phyloP scores from a whole-genome alignment of 345 rosid genomes.

The Rhodamnia rubescens region DNA sequence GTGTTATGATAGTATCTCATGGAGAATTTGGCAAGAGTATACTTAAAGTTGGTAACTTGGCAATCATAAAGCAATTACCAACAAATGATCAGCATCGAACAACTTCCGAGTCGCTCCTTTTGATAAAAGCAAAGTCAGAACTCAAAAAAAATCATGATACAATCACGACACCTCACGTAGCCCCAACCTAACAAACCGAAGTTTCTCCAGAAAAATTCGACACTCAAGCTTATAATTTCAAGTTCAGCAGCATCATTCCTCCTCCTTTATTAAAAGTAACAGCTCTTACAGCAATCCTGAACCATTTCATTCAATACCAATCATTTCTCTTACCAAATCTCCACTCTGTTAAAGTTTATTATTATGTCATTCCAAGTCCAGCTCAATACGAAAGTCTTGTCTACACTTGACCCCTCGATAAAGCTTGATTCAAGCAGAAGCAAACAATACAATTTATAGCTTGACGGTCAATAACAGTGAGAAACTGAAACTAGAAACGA shows the following conservation, averaged over 20 bases:
- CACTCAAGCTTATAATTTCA: neutral
- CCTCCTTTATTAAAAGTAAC: neutral
- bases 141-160: neutral
- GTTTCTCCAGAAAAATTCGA: neutral
- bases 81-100: neutral
- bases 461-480: neutral
- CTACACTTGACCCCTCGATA: neutral
- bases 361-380: neutral
- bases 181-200: neutral
- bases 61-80: neutral
- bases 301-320: neutral
- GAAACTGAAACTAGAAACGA: neutral
- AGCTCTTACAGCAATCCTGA: neutral
- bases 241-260: neutral
- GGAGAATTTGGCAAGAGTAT: neutral
- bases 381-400: neutral
- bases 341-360: neutral
- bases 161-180: neutral
- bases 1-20: neutral
- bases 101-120: neutral
- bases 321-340: neutral
- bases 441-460: neutral
- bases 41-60: neutral
- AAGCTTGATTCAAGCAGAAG: neutral
- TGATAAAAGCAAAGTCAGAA: neutral